phyloP scores from a whole-genome alignment of 1,284 basidiomycete species.

The Cryptococcus sp. region DNA sequence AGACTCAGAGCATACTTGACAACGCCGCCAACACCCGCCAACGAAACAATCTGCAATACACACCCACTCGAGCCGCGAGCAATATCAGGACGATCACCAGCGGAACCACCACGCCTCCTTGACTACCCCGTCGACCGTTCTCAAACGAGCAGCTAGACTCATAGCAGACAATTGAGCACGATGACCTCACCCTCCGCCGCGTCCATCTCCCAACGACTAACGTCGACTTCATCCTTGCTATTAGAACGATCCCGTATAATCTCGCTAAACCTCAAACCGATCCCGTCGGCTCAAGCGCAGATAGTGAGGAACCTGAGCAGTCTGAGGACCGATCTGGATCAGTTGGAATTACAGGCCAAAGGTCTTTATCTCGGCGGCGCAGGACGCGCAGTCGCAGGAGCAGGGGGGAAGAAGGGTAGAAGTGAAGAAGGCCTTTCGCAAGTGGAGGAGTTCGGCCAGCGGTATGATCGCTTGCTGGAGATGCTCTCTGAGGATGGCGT shows the following conservation, averaged over 20 bases:
- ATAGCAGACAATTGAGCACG: not conserved
- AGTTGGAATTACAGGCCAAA: constrained; percentile 26
- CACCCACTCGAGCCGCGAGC: too few species aligned
- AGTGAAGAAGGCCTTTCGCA: constrained; percentile 16
- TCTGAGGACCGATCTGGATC: constrained; percentile 37
- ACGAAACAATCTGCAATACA: too few species aligned
- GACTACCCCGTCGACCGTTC: too few species aligned
- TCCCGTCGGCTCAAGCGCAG: constrained; percentile 40
- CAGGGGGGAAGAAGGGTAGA: constrained; percentile 15
- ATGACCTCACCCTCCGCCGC: constrained; percentile 25
- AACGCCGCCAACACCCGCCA: too few species aligned
- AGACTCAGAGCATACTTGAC: too few species aligned
- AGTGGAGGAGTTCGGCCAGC: constrained; percentile 30
- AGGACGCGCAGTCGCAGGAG: constrained; percentile 8
- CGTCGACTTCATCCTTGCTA: constrained; percentile 47
- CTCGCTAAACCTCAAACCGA: constrained; percentile 46
- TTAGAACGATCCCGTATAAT: constrained; percentile 51
- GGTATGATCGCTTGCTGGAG: constrained; percentile 47
- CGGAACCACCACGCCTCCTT: too few species aligned
- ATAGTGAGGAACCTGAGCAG: constrained; percentile 44
- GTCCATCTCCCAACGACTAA: constrained; percentile 43
- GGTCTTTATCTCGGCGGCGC: constrained; percentile 21
- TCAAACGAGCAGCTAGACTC: too few species aligned
- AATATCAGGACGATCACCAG: too few species aligned
- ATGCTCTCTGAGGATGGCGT: constrained; percentile 49